A percentile compares a stretch with the other conserved stretches of the same genome.
Evolutionary conservation across 495 filamentous ascomycete species (phyloP).

Genomic region (Cairneyella variabilis): DNA sequence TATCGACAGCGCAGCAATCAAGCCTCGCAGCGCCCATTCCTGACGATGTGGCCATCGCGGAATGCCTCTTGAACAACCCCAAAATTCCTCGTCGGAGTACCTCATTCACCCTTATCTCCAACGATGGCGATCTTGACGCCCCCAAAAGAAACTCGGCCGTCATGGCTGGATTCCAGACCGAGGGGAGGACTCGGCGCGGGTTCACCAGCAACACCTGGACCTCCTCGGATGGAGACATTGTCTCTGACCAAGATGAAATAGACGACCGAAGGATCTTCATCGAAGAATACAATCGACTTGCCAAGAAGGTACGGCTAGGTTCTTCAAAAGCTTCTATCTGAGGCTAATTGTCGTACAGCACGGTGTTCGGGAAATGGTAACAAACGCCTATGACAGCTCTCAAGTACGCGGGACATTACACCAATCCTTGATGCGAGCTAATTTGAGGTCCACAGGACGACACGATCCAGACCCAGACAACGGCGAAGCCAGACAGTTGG

Average conservation of each 20-base stretch:
- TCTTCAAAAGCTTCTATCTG: neutral
- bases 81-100: constrained; percentile 13
- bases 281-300: constrained; percentile 52
- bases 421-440: too few species aligned
- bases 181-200: constrained; percentile 4
- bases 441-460: too few species aligned
- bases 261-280: constrained; percentile 37
- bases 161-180: neutral
- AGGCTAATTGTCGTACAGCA: constrained; percentile 11
- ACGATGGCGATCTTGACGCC: too few species aligned
- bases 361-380: constrained; percentile 19
- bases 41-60: constrained; percentile 22
- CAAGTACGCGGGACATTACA: neutral
- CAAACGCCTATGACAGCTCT: neutral
- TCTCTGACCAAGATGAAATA: constrained; percentile 36
- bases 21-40: neutral
- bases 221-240: constrained; percentile 12
- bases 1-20: constrained; percentile 5
- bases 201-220: constrained; percentile 28
- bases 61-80: constrained; percentile 8
- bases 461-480: neutral
- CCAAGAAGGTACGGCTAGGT: constrained; percentile 37
- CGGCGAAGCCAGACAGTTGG: constrained; percentile 26
- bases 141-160: too few species aligned
- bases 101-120: constrained; percentile 2